Base-by-base conservation (phyloP, 148 eudicot genomes). In the Dianthus caryophyllus region DNA sequence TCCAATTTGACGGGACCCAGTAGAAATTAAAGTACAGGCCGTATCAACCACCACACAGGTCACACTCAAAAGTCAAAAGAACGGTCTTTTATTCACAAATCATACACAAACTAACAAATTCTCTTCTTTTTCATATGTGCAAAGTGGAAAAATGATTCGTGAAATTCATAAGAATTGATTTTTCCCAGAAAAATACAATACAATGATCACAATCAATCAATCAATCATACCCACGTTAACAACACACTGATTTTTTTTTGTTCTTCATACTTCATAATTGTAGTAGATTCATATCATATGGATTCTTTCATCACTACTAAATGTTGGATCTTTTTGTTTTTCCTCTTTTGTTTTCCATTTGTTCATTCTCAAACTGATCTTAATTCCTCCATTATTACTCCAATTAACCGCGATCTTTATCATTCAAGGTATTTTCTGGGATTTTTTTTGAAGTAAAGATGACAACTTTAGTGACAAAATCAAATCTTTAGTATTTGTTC, bases 371-470 rank as follows among this genome's bases (percentile, higher is more conserved):
- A 73, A 55, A 54, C 50, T 62, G 73, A 77, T 65, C 54, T 59
- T 51, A 76, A 74, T 75, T 72, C 74, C 61, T 48, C 74, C 16
- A 22, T 73, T 31, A 85, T 78, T 50, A 85, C 91, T 49, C 90
- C 96, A 11, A 93, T 93, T 78, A 90, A 94, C 77, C 87, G 72
- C 72, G 92, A 90, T 88, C 97, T 94, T 25, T 94, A 94, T 57
- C 98, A 85, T 75, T 77, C 83, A 65, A 90, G 98, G 97, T 88
- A 61, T 21, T 29, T 36, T 38, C 30, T 11, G 6, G 33, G 53
- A 52, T 26, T 15, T 38, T 41, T 41, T 41, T 41, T 41, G 6
- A n/a, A n/a, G 6, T 41, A 41, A 49, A 8, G 7, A 49, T 49
- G 7, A 17, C 22, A 15, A 21, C 8, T 72, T 55, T 57, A 20